phyloP scores from a whole-genome alignment of 257 asterid species.

The Solanum megistacrolobum region DNA sequence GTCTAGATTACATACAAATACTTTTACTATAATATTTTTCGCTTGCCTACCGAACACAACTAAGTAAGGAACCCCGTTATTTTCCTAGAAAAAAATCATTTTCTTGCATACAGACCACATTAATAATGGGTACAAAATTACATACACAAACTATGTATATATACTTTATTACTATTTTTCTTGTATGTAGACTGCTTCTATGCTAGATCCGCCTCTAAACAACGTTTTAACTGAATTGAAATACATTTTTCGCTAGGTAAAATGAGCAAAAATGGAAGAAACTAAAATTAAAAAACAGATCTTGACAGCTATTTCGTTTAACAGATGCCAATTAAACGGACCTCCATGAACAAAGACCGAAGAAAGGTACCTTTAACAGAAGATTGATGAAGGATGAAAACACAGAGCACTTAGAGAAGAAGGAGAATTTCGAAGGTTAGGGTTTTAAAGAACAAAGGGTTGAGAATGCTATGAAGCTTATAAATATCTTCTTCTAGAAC shows the following conservation, averaged over 20 bases:
- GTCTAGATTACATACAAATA: neutral
- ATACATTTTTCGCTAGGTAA: neutral
- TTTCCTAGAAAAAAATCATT: neutral
- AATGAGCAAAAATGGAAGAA: neutral
- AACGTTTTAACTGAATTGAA: neutral
- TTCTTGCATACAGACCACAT: neutral
- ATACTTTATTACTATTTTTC: neutral
- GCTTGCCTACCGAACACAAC: neutral
- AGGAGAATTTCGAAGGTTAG: neutral
- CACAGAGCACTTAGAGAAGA: neutral
- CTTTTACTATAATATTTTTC: neutral
- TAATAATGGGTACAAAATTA: neutral
- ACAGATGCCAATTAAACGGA: neutral
- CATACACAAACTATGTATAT: neutral
- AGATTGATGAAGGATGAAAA: neutral
- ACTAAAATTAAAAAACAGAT: neutral
- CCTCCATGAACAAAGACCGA: neutral
- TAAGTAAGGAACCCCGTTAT: neutral
- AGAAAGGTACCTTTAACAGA: neutral
- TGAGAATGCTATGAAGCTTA: neutral
- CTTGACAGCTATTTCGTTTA: neutral
- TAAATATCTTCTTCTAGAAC: neutral
- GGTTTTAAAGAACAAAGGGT: neutral
- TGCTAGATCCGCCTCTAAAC: neutral
- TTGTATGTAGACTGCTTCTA: neutral